Evolutionary conservation across 2,329 filamentous ascomycete species (phyloP).

Genomic region (Diplocarpon rosae): DNA sequence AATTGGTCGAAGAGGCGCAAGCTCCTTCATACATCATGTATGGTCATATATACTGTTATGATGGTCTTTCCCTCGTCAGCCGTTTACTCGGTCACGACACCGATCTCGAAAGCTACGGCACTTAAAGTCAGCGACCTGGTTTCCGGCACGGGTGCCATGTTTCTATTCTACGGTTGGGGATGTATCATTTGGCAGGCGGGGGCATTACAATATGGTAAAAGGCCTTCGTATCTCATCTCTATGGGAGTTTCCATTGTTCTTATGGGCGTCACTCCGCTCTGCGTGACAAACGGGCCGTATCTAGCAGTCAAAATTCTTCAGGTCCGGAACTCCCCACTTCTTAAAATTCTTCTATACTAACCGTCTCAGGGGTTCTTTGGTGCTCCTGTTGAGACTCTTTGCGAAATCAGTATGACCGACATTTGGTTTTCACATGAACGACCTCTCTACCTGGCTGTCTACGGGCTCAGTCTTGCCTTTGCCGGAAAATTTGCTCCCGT

Average conservation of each 20-base stretch:
- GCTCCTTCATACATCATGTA: slow-evolving; percentile 21
- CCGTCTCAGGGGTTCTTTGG: slow-evolving; percentile 15
- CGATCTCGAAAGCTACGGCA: slow-evolving; percentile 34
- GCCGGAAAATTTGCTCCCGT: slow-evolving; percentile 34
- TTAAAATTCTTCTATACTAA: neutral
- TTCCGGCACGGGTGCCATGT: slow-evolving; percentile 40
- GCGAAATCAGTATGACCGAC: slow-evolving; percentile 26
- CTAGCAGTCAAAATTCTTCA: slow-evolving; percentile 19
- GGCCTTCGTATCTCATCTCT: slow-evolving; percentile 36
- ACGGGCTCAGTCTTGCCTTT: slow-evolving; percentile 33
- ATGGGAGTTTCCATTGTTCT: slow-evolving; percentile 25
- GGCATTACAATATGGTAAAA: slow-evolving; percentile 39
- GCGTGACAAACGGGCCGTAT: slow-evolving; percentile 16
- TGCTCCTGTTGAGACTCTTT: slow-evolving; percentile 21
- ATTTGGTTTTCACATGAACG: slow-evolving; percentile 34
- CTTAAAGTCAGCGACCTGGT: slow-evolving; percentile 34
- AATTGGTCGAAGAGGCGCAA: slow-evolving; percentile 29
- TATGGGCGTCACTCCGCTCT: slow-evolving; percentile 27
- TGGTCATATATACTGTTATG: slow-evolving; percentile 34
- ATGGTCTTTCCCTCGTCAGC: slow-evolving; percentile 36
- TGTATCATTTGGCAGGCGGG: slow-evolving; percentile 41
- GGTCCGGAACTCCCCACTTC: neutral
- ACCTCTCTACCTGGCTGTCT: slow-evolving; percentile 32
- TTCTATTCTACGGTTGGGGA: slow-evolving; percentile 40
- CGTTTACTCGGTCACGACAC: slow-evolving; percentile 38